These are phyloP conservation scores for Athelia sp. DNA, from an alignment of 1,284 basidiomycete species.

Conservation along the genomic window DNA sequence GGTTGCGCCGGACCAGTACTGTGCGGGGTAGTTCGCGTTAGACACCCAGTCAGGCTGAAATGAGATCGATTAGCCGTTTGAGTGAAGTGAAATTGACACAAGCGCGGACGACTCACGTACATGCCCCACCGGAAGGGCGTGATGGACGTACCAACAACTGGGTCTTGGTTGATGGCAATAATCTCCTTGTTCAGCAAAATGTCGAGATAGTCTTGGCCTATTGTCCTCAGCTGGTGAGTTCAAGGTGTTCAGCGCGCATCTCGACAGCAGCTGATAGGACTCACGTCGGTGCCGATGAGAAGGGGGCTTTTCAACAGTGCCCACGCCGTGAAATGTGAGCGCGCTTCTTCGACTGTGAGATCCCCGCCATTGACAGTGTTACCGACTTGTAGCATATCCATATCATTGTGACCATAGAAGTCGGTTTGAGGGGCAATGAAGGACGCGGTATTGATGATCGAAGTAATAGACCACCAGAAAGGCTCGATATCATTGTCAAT, in stretches of 20 bases:
- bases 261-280: slow-evolving; percentile 3
- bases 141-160: slow-evolving; percentile 32
- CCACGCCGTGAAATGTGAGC: slow-evolving; percentile 64
- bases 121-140: slow-evolving; percentile 43
- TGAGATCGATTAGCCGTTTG: background rate
- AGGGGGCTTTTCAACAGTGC: slow-evolving; percentile 59
- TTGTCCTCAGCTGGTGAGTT: slow-evolving; percentile 26
- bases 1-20: slow-evolving; percentile 48
- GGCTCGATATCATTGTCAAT: slow-evolving; percentile 28
- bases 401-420: slow-evolving; percentile 57
- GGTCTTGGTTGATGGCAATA: slow-evolving; percentile 42
- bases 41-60: slow-evolving; percentile 42
- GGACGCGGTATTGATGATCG: slow-evolving; percentile 31
- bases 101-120: slow-evolving; percentile 32
- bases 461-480: slow-evolving; percentile 6
- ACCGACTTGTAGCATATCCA: slow-evolving; percentile 43
- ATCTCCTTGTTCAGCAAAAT: slow-evolving; percentile 35
- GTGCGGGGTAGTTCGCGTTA: slow-evolving; percentile 40
- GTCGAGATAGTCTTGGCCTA: slow-evolving; percentile 27
- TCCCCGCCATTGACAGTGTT: slow-evolving; percentile 42
- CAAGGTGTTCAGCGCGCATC: slow-evolving; percentile 12
- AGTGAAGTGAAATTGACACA: background rate
- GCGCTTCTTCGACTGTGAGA: slow-evolving; percentile 53
- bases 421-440: slow-evolving; percentile 48
- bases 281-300: slow-evolving; percentile 38